A percentile compares a stretch with the other conserved stretches of the same genome.
phyloP scores from a whole-genome alignment of 805 yeast species.

The Yarrowia deformans region DNA sequence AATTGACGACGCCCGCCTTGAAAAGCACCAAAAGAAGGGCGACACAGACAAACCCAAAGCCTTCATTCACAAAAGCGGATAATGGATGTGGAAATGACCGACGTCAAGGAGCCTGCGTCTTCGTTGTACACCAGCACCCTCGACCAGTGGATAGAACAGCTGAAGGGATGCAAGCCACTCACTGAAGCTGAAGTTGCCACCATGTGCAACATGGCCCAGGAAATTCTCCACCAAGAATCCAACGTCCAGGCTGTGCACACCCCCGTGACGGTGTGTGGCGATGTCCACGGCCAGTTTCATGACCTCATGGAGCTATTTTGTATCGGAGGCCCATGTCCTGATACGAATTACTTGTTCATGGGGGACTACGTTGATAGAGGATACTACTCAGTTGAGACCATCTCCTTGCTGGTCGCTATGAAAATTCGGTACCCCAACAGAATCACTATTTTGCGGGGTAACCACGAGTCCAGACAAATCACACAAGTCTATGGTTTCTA shows the following conservation, averaged over 20 bases:
- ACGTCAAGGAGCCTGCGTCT: conserved; percentile 31
- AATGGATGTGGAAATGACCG: conserved; percentile 37
- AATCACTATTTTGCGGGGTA: conserved; percentile 94
- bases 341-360: conserved; percentile 88
- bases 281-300: conserved; percentile 96
- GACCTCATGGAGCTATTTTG: conserved; percentile 93
- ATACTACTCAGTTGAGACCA: conserved; percentile 88
- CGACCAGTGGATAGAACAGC: conserved; percentile 88
- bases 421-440: conserved; percentile 91
- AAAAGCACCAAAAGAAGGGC: neutral
- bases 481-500: conserved; percentile 97
- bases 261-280: conserved; percentile 97
- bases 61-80: neutral
- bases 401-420: conserved; percentile 89
- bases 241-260: conserved; percentile 94
- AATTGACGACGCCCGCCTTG: neutral
- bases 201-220: conserved; percentile 88
- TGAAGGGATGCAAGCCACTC: conserved; percentile 81
- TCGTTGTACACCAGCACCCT: conserved; percentile 58
- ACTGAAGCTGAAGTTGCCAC: conserved; percentile 80
- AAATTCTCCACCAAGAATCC: conserved; percentile 87
- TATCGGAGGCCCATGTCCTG: conserved; percentile 96
- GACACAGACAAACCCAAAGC: neutral
- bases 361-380: conserved; percentile 93
- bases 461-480: conserved; percentile 94